phyloP scores from a whole-genome alignment of 2,329 filamentous ascomycete genomes.

The Leptographium wingfieldii region DNA sequence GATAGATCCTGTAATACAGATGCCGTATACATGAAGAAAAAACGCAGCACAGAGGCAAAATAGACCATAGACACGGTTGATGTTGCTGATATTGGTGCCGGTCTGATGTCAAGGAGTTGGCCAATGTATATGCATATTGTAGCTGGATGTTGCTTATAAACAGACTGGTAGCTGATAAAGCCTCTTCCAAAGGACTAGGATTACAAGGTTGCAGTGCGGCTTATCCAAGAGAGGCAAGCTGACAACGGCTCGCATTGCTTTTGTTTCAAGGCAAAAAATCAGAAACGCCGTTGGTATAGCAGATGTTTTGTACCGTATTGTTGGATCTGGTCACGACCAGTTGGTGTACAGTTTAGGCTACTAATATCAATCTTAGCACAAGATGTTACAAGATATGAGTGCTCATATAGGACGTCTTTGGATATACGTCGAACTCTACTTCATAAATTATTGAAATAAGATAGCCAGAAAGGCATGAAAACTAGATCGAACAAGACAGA shows the following conservation, averaged over 20 bases:
- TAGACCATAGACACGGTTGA: background rate
- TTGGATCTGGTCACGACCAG: background rate
- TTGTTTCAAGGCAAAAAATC: background rate
- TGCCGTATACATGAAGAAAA: too few species aligned
- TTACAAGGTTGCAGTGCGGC: background rate
- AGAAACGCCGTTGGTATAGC: background rate
- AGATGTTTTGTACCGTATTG: background rate
- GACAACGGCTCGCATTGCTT: too few species aligned
- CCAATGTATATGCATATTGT: slow-evolving; percentile 1
- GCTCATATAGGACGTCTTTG: background rate
- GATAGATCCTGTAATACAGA: too few species aligned
- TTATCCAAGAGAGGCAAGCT: slow-evolving; percentile 1
- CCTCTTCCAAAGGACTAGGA: slow-evolving; percentile 2
- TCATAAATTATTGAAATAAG: too few species aligned
- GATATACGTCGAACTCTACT: background rate
- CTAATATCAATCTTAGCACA: background rate
- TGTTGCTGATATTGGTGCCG: too few species aligned
- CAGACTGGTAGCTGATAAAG: background rate
- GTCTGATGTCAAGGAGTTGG: too few species aligned
- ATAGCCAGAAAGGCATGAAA: too few species aligned
- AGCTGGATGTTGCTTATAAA: slow-evolving; percentile 1
- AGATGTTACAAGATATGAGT: background rate
- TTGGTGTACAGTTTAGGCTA: background rate
- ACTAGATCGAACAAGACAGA: too few species aligned
- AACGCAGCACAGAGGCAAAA: background rate